Base-by-base conservation (phyloP, 208 protist species). In the Trypanosoma congolense region DNA sequence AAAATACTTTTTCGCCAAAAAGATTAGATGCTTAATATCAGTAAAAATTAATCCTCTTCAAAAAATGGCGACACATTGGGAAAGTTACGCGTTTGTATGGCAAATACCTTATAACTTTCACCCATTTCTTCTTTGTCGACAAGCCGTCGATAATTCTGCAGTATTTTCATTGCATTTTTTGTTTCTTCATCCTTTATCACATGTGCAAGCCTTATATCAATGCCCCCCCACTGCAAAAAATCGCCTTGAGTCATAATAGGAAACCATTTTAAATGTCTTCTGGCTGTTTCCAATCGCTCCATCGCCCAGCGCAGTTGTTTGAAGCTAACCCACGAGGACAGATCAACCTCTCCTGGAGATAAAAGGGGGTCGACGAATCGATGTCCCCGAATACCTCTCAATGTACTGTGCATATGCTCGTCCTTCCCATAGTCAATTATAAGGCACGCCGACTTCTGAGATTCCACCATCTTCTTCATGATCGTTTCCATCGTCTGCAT, bases 341-440 rank as follows among this genome's bases (percentile, higher is more conserved):
- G 70, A 56, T 96, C 91, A n/a, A 93, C 91, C 51, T 95, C 82
- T 4, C 91, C 91, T n/a, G 91, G 91, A 14, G 79, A 92, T 16
- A 90, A 67, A 25, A 96, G 59, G 45, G 86, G 87, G 46, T 92
- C 78, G 2, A 95, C 83, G 51, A 96, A 96, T 69, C 82, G 76
- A 62, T 96, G 90, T 0, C 83, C 85, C 19, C 83, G 80, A 53
- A 96, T 96, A 42, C 86, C 91, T 14, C 84, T 82, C 22, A 95
- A 73, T 2, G 91, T 94, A 70, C 79, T 90, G 50, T 91, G 81
- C 82, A 95, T 92, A 68, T 90, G 68, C 42, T 94, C 80, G 68
- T 96, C 88, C 61, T 92, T 90, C 46, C 91, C 91, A 60, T 96
- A 96, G 76, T 96, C 91, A 36, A 96, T 92, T 19, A 96, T 77